A percentile compares a stretch with the other conserved stretches of the same genome.
phyloP scores from a whole-genome alignment of 1,139 yeast species.

The Scheffersomyces lignicola region DNA sequence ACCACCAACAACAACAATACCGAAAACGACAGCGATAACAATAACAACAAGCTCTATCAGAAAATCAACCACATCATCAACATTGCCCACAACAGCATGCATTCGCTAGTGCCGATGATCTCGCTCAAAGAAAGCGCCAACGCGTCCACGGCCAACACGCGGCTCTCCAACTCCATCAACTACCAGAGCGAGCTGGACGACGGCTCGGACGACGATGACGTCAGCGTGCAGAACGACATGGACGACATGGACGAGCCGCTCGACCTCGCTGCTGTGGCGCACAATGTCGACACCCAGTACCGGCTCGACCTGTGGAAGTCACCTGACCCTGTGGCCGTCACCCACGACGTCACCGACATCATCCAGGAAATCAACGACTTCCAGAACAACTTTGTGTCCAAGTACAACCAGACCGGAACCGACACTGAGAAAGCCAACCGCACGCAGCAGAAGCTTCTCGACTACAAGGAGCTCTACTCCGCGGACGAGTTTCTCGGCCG shows the following conservation, averaged over 20 bases:
- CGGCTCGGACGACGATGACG: conserved; percentile 25
- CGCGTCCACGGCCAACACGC: neutral
- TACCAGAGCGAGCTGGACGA: conserved; percentile 32
- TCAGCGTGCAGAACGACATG: conserved; percentile 11
- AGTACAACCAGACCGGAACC: conserved; percentile 14
- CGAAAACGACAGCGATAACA: conserved; percentile 3
- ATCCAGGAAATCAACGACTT: conserved; percentile 33
- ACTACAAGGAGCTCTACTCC: conserved; percentile 31
- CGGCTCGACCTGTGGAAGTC: conserved; percentile 11
- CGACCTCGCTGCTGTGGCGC: too few relatives aligned
- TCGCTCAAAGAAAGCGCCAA: neutral
- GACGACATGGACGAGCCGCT: conserved; percentile 3
- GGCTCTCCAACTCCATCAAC: conserved; percentile 7
- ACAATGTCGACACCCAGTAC: conserved; percentile 11
- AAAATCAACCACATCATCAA: conserved; percentile 15
- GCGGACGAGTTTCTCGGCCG: conserved; percentile 16
- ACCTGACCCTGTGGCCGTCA: conserved; percentile 1
- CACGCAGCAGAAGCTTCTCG: conserved; percentile 38
- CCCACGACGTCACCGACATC: conserved; percentile 19
- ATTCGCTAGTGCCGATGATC: conserved; percentile 18
- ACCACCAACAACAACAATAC: conserved; percentile 5
- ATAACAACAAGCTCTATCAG: conserved; percentile 10
- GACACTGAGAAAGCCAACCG: conserved; percentile 20
- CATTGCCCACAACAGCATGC: conserved; percentile 19
- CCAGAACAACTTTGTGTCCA: conserved; percentile 31